Evolutionary conservation across 2,329 filamentous ascomycete species (phyloP), one percentile per base, ranked within the genome.

Genomic region (Colletotrichum tofieldiae): DNA sequence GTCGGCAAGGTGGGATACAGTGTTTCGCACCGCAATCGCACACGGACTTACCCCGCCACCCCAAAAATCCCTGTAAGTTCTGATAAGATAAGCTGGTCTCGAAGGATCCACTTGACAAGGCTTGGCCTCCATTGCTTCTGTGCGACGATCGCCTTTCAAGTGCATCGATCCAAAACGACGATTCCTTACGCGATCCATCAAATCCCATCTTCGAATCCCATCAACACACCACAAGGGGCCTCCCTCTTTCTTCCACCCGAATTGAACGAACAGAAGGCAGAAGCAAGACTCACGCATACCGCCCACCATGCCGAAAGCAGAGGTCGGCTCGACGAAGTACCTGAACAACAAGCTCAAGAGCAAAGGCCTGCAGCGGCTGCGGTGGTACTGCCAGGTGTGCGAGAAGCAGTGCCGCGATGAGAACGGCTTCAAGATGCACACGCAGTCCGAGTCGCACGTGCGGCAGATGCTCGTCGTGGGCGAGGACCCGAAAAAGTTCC

Each of bases 371-470:
- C 93, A 96, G 78, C 89, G 96, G 8, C 86, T 99, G 65, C 90
- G 96, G 80, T 99, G 94, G 93, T 98, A 95, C 84, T 98, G 95
- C 74, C 91, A 93, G 80, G 90, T 93, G 7, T 98, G 95, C 84
- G 89, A 94, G 79, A 82, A 85, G 71, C 81, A 84, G 67, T 82
- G 80, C 52, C 88, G 93, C 72, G 95, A 98, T 80, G 94, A 95
- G 76, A 98, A 98, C 83, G 95, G 93, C 35, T 97, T 95, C 84
- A 95, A 95, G 82, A 94, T 94, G 85, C 96, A 98, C 83, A 93
- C 92, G 1, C 91, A 94, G 77, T 93, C 91, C 74, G 94, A 98
- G 82, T 91, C 90, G 59, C 96, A 98, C 79, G 93, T 97, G 51
- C 92, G 96, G n/a, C 91, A 95, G 76, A 97, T 98, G 88, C 87